Base-by-base conservation (phyloP, 1,284 basidiomycete genomes). In the Rhizoctonia solani region DNA sequence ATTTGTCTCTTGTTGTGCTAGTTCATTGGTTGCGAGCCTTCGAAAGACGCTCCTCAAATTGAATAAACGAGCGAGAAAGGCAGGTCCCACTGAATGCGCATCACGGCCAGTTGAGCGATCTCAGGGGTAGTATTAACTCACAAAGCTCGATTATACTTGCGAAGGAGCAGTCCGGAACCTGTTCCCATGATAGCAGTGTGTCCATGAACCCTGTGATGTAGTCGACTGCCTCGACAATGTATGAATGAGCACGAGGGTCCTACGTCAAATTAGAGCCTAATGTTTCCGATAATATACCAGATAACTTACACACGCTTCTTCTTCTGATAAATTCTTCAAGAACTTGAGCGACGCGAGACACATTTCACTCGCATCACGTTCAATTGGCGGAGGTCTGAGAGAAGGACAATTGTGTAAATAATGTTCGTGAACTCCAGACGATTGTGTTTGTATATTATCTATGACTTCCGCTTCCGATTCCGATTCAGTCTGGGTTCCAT, bases 201-300 rank as follows among this genome's bases (percentile, higher is more conserved):
- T 63, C 59, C 13, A 52, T 39, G 13, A 63, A 63, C 9, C 4
- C 49, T 39, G 34, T 25, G n/a, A 63, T 49, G 25, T 52, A 63
- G 23, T 39, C 19, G 34, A 63, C 59, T 14, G 59, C 59, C 25
- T 63, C 59, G 16, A 32, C 49, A 47, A 63, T 63, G 37, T 29
- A 52, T 5, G 30, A 8, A 16, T 63, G 59, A n/a, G 30, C 25
- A 6, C 25, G 14, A 29, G 14, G 19, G 27, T 52, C 34, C 59
- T 63, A 27, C 23, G 5, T 49, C 5, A 39, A 13, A 8, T 9
- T 16, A 8, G 8, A 19, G 29, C 4, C 32, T 11, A 34, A 11
- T 34, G 4, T 11, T 4, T 13, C 29, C 34, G 25, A 21, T 11
- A 8, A 32, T 21, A 23, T 49, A 11, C 11, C 27, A 47, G 23